A percentile compares a stretch with the other conserved stretches of the same genome.
Evolutionary conservation across 2,329 filamentous ascomycete genomes (phyloP).

Genomic region (Colletotrichum theobromicola): DNA sequence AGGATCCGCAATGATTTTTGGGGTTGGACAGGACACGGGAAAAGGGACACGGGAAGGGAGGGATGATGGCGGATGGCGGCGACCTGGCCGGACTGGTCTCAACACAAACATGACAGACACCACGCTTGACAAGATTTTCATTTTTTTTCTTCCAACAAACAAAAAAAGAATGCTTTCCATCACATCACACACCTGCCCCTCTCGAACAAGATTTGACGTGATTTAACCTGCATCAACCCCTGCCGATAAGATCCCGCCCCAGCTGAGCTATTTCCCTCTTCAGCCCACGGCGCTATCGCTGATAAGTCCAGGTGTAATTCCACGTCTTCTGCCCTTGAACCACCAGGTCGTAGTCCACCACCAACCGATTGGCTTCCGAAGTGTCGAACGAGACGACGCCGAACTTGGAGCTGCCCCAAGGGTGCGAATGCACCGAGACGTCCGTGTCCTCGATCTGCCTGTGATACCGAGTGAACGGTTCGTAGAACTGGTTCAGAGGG

Average conservation of each 20-base stretch:
- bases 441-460: conserved; percentile 52
- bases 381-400: conserved; percentile 4
- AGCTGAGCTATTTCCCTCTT: not conserved
- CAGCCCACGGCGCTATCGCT: not conserved
- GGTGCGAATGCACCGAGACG: conserved; percentile 9
- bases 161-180: not conserved
- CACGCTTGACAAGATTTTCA: not conserved
- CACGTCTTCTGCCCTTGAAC: not conserved
- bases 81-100: not conserved
- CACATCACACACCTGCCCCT: not conserved
- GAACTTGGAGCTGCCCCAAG: conserved; percentile 12
- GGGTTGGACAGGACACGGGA: not conserved
- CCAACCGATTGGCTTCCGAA: not conserved
- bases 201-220: not conserved
- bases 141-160: not conserved
- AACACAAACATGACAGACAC: not conserved
- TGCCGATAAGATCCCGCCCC: not conserved
- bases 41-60: not conserved
- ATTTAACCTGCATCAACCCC: not conserved
- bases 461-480: conserved; percentile 65
- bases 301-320: conserved; percentile 4
- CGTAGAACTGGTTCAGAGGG: conserved; percentile 72
- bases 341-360: conserved; percentile 4
- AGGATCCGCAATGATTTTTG: not conserved
- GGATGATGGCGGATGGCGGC: not conserved